A percentile compares a stretch with the other conserved stretches of the same genome.
Evolutionary conservation across 2,329 filamentous ascomycete species (phyloP).

Genomic region (Monilinia laxa): DNA sequence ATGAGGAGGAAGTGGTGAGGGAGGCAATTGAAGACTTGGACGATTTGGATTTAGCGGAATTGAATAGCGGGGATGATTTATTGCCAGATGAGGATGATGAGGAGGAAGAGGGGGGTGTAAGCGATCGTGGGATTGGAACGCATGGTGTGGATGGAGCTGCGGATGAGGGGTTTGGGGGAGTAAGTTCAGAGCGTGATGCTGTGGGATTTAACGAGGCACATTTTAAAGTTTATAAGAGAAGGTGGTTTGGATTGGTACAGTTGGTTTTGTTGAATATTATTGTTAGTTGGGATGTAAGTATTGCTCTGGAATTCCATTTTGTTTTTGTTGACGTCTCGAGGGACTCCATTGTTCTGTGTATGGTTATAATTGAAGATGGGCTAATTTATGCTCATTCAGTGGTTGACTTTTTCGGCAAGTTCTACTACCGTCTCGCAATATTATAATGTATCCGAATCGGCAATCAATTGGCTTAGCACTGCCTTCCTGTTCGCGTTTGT

Average conservation of each 20-base stretch:
- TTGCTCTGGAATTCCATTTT: neutral
- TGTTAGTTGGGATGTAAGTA: constrained; percentile 90
- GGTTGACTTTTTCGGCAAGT: constrained; percentile 88
- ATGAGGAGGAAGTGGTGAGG: constrained; percentile 15
- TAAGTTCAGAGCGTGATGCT: neutral
- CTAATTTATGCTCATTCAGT: constrained; percentile 51
- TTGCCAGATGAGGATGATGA: constrained; percentile 29
- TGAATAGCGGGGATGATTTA: constrained; percentile 39
- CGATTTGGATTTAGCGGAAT: constrained; percentile 28
- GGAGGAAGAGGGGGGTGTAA: constrained; percentile 26
- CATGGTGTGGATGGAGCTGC: constrained; percentile 1
- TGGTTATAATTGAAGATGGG: neutral
- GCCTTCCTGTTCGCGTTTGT: constrained; percentile 85
- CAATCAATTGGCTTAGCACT: constrained; percentile 91
- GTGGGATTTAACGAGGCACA: constrained; percentile 11
- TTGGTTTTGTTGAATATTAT: constrained; percentile 87
- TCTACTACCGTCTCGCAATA: constrained; percentile 71
- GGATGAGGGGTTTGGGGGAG: constrained; percentile 11
- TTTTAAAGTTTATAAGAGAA: constrained; percentile 71
- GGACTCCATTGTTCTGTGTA: neutral
- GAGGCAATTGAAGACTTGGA: constrained; percentile 31
- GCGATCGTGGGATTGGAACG: constrained; percentile 11
- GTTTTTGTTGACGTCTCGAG: neutral
- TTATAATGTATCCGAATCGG: constrained; percentile 70
- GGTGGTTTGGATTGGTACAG: constrained; percentile 85